phyloP scores from a whole-genome alignment of 176 grass and related monocot genomes.

The Carex myosuroides region DNA sequence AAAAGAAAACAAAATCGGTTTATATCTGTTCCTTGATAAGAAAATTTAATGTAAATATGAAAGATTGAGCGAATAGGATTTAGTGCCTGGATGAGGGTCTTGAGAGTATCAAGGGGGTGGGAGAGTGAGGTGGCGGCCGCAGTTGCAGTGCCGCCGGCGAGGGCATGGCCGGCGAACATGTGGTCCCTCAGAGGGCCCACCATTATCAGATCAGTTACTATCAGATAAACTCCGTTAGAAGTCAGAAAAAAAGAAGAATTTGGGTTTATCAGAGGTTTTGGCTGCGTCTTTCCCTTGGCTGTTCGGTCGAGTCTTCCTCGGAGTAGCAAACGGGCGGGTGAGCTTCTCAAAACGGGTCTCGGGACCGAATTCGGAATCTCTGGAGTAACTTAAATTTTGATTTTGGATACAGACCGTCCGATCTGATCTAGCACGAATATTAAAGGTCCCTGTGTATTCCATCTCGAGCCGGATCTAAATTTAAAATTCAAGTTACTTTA shows the following conservation, averaged over 20 bases:
- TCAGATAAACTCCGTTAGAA: background rate
- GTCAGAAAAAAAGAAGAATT: background rate
- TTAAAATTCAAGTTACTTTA: too few species aligned
- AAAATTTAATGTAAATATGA: background rate
- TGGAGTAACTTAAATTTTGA: too few species aligned
- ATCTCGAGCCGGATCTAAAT: too few species aligned
- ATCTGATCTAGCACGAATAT: too few species aligned
- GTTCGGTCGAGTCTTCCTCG: too few species aligned
- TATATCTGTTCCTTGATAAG: background rate
- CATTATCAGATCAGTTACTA: background rate
- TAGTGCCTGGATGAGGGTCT: slow-evolving; percentile 69
- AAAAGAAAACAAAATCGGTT: background rate
- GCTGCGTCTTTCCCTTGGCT: background rate
- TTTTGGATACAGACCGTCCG: too few species aligned
- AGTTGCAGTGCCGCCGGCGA: slow-evolving; percentile 38
- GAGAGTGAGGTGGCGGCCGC: slow-evolving; percentile 44
- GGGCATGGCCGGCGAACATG: slow-evolving; percentile 57
- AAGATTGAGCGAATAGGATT: background rate
- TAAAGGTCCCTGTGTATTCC: too few species aligned
- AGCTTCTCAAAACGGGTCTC: too few species aligned
- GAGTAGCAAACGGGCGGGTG: too few species aligned
- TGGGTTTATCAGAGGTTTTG: slow-evolving; percentile 13
- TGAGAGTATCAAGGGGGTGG: slow-evolving; percentile 83
- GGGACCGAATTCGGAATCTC: too few species aligned
- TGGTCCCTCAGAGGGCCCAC: slow-evolving; percentile 47